Conservation (phyloP, 805 yeast species). For the Pichia membranifaciens region DNA sequence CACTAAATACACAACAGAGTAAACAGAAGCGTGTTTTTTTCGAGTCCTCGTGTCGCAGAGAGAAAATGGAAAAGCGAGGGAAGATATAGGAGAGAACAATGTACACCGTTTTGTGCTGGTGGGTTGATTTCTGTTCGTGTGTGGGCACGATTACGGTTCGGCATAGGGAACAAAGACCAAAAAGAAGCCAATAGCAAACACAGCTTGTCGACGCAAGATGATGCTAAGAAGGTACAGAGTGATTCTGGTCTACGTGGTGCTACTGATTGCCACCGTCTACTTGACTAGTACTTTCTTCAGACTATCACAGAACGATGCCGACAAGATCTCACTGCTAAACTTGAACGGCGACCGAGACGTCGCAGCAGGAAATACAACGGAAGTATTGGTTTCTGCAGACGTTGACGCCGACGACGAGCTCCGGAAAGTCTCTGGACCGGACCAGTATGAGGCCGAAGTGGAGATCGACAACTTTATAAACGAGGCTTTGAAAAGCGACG, state of each 20-base stretch:
- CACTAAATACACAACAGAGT: no score
- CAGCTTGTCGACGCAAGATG: no score
- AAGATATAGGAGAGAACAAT: no score
- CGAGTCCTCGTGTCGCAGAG: no score
- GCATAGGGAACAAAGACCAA: no score
- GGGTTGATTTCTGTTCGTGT: no score
- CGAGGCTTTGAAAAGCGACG: background rate
- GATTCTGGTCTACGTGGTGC: background rate
- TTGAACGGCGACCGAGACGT: background rate
- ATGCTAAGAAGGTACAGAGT: constrained; percentile 3
- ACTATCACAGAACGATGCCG: background rate
- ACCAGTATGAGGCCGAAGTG: constrained; percentile 4
- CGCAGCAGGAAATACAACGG: background rate
- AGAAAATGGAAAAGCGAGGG: no score
- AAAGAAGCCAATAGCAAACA: no score
- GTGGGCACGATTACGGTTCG: no score
- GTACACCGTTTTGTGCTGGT: no score
- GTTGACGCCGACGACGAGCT: background rate
- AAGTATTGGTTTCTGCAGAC: background rate
- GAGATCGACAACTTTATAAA: constrained; percentile 8
- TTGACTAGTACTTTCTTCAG: background rate
- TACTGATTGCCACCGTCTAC: background rate
- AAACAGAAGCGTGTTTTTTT: no score
- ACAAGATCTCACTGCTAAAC: background rate
- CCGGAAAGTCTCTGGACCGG: background rate